Evolutionary conservation across 768 basidiomycete species (phyloP).

Genomic region (Stropharia rugosoannulata): DNA sequence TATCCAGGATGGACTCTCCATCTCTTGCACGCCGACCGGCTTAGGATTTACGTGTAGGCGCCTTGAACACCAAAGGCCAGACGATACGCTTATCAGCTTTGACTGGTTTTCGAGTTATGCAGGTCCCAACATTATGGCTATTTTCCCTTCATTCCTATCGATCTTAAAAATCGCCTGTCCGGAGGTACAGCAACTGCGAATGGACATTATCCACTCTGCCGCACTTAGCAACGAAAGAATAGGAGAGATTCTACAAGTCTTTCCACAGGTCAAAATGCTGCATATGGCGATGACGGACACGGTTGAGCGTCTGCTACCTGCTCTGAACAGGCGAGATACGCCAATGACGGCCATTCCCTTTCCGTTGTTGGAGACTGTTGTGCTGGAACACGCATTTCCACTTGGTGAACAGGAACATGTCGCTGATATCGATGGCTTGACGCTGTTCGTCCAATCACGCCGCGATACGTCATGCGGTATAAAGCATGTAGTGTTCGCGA

Average conservation of each 20-base stretch:
- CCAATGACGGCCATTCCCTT: neutral
- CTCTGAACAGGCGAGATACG: neutral
- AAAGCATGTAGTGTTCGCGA: neutral
- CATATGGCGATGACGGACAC: neutral
- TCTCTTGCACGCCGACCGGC: neutral
- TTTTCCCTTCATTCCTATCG: slow-evolving; percentile 2
- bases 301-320: slow-evolving; percentile 1
- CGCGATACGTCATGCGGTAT: neutral
- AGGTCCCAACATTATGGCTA: neutral
- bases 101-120: slow-evolving; percentile 2
- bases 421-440: neutral
- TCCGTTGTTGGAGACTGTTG: neutral
- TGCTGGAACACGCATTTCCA: neutral
- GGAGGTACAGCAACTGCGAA: slow-evolving; percentile 1
- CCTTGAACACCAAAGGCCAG: neutral
- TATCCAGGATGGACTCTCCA: neutral
- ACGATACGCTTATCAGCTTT: neutral
- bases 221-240: neutral
- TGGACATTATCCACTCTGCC: slow-evolving; percentile 1
- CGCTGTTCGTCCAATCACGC: neutral
- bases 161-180: neutral
- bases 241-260: neutral
- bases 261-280: neutral
- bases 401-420: neutral
- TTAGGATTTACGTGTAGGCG: neutral